These are phyloP conservation scores for Eucalyptus marginata DNA, from an alignment of 345 rosid genomes.

Conservation along the genomic window DNA sequence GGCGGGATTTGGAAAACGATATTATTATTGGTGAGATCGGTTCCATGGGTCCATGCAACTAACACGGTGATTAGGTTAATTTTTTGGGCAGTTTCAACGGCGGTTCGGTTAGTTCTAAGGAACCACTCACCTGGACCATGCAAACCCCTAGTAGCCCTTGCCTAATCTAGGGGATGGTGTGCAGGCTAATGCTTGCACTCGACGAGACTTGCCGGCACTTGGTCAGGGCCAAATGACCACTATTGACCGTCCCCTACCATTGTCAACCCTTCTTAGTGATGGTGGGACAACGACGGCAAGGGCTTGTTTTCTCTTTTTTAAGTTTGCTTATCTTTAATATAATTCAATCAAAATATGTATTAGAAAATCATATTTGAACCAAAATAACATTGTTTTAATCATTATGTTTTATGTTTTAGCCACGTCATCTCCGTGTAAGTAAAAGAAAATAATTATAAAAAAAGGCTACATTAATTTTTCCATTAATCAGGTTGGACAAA, in stretches of 20 bases:
- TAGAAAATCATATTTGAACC: background rate
- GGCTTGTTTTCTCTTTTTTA: background rate
- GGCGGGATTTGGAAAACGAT: too few relatives aligned
- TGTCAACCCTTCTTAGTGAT: background rate
- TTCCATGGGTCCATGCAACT: too few relatives aligned
- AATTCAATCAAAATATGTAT: too few relatives aligned
- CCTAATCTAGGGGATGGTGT: background rate
- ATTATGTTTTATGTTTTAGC: too few relatives aligned
- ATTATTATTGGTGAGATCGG: too few relatives aligned
- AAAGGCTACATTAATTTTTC: background rate
- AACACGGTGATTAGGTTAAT: too few relatives aligned
- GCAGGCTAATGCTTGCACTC: background rate
- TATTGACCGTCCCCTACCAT: fast-evolving
- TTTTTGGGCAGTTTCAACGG: too few relatives aligned
- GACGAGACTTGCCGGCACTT: fast-evolving
- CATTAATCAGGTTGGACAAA: background rate
- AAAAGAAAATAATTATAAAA: background rate
- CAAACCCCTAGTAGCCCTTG: background rate
- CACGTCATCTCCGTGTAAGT: background rate
- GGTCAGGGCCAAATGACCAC: too few relatives aligned
- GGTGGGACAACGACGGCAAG: too few relatives aligned
- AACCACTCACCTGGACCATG: too few relatives aligned
- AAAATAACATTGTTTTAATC: too few relatives aligned
- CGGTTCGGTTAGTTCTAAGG: too few relatives aligned
- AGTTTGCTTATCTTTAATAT: background rate